These are phyloP conservation scores for Ceratocystiopsis brevicomis DNA, from an alignment of 2,329 filamentous ascomycete species.

Conservation along the genomic window DNA sequence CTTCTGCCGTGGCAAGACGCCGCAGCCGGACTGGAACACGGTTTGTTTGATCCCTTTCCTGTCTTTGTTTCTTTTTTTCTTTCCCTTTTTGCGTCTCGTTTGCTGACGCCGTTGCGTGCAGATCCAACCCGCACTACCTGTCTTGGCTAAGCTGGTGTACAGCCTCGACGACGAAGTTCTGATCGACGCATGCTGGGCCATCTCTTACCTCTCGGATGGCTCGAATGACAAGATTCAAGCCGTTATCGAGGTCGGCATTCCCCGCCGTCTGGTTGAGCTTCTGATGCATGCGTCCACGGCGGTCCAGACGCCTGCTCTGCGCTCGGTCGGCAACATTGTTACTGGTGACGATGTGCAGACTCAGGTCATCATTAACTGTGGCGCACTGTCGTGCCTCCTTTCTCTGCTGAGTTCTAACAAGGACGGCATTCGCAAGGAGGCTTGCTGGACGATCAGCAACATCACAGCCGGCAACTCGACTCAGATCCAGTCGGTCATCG, in stretches of 20 bases:
- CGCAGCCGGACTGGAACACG: conserved; percentile 92
- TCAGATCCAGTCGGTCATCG: conserved; percentile 91
- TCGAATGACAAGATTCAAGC: conserved; percentile 99
- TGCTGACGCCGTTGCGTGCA: conserved; percentile 18
- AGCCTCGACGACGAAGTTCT: conserved; percentile 95
- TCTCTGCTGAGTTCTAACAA: conserved; percentile 91
- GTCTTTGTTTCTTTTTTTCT: neutral
- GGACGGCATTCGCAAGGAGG: conserved; percentile 97
- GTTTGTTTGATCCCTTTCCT: conserved; percentile 33
- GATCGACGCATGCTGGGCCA: conserved; percentile 98
- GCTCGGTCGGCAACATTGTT: conserved; percentile 96
- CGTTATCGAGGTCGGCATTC: conserved; percentile 94
- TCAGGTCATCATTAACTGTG: conserved; percentile 98
- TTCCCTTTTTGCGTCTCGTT: neutral
- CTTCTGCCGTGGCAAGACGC: conserved; percentile 98
- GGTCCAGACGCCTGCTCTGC: conserved; percentile 89
- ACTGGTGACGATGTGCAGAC: conserved; percentile 98
- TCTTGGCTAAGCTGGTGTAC: conserved; percentile 93
- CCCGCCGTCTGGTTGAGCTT: conserved; percentile 85
- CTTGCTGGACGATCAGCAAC: conserved; percentile 99
- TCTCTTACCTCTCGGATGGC: conserved; percentile 93
- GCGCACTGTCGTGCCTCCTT: conserved; percentile 76
- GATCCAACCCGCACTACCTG: conserved; percentile 88
- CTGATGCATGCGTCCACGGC: conserved; percentile 97
- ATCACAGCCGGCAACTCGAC: conserved; percentile 95